Evolutionary conservation across 139 green algal species (phyloP), one percentile per base, ranked within the genome.

Genomic region (Pseudopediastrum boryanum): DNA sequence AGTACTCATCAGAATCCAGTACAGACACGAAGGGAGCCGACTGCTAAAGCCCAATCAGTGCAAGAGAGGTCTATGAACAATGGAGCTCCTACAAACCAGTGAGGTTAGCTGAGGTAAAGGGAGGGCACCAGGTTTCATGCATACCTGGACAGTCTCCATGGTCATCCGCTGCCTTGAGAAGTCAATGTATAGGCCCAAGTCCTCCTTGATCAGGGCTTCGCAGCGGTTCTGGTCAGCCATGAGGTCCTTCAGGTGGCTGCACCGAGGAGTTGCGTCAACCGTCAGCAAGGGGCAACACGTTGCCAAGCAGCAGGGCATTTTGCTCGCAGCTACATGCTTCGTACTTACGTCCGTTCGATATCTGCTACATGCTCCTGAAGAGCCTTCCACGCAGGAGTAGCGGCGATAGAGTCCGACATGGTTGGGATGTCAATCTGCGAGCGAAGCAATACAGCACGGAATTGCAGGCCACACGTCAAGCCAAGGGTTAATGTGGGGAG

Each of bases 161-260:
- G 94, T 98, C 25, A 95, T 85, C 16, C 94, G 87, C 85, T 99
- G 96, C 41, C 96, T 89, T 0, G 88, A 94, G 78, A 96, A 96
- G 81, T 99, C 96, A 36, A 92, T 54, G 62, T 95, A 91, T n/a
- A 98, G 84, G 52, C 92, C 93, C 70, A 97, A 83, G 56, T 89
- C 83, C 88, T 99, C 95, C 63, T 92, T 88, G 75, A 94, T 93
- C 21, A 98, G 68, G 0, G 64, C 68, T 52, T 94, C 87, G 63
- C 85, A 94, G 56, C 95, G 90, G 0, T 71, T 51, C 29, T 93
- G 83, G 68, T 98, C 93, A 6, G 81, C n/a, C 52, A 99, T 82
- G 65, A 99, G 82, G 48, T 98, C 93, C 16, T 88, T 85, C 64
- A 98, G 79, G 75, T 98, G 95, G 36, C 90, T 97, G 88, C 23